Evolutionary conservation across 805 yeast genomes (phyloP), one percentile per base, ranked within the genome.

Genomic region (Kodamaea restingae): DNA sequence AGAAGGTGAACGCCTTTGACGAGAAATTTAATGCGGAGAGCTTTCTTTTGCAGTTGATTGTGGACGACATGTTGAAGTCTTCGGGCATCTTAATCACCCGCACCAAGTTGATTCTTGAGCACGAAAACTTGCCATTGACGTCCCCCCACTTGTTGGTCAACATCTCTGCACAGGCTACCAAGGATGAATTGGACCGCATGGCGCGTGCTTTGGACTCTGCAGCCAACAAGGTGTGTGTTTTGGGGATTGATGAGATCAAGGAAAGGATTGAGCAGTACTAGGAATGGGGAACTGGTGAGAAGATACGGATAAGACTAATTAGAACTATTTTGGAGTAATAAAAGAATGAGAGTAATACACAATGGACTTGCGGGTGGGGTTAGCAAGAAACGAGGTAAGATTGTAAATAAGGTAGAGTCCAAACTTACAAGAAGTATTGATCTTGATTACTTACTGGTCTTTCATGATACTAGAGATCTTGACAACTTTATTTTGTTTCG

Each of bases 61-160:
- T 86, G 21, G 81, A 84, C 50, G 58, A 60, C 15, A 66, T 78
- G 7, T 68, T 84, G 39, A 52, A 56, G 8, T 59, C 71, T 12
- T 75, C 77, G 11, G 71, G 67, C 34, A 68, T 86, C 12, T 70
- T 88, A 44, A 70, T 90, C 34, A 71, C 76, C 8, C 78, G 95
- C 52, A 68, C 80, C 18, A 78, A 78, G 41, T 70, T 70, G 42
- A 72, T 88, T 9, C 66, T 81, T 39, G 80, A 76, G 48, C 95
- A 82, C 54, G 97, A 88, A 56, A 64, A 79, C 37, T 67, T 84
- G 44, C 88, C 93, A 7, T 59, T 69, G 46, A 47, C 49, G 21
- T 54, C 54, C 40, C 74, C 74, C 3, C 66, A 60, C 35, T 60
- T 68, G 40, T 51, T 60, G 47, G 45, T 67, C 7, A 54, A 59